Evolutionary conservation across 2,329 filamentous ascomycete species (phyloP).

Genomic region (Nigrospora oryzae): DNA sequence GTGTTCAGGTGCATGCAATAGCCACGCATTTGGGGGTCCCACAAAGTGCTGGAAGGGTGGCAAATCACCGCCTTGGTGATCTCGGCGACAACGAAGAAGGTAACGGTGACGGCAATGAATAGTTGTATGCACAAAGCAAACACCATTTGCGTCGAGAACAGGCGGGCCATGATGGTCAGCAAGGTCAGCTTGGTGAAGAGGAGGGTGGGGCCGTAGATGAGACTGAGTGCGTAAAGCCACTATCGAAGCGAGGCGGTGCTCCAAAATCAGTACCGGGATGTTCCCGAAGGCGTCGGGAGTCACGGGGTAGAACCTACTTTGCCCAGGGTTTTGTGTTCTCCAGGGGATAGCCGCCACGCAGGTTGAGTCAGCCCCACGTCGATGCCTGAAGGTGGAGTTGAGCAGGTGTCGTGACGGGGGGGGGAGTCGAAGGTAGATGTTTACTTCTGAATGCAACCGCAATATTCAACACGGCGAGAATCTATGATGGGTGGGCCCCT

Average conservation of each 20-base stretch:
- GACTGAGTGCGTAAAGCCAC: neutral
- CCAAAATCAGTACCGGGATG: no score
- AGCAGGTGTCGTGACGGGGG: no score
- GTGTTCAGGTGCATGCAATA: neutral
- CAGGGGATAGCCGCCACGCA: no score
- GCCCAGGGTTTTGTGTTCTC: no score
- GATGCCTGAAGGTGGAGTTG: no score
- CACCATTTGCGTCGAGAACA: neutral
- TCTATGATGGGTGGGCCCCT: no score
- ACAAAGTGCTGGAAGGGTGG: neutral
- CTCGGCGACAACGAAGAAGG: neutral
- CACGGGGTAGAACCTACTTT: no score
- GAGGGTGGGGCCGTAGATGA: neutral
- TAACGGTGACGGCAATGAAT: neutral
- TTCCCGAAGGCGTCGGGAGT: no score
- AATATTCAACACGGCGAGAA: no score
- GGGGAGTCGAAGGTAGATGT: no score
- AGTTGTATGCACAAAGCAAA: neutral
- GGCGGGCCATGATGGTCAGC: neutral
- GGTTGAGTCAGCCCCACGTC: no score
- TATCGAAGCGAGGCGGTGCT: neutral
- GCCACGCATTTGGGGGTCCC: neutral
- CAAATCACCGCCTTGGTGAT: neutral
- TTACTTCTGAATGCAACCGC: no score
- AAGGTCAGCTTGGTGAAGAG: neutral